Evolutionary conservation across 306 rosid species (phyloP).

Genomic region (Carpinus viminea): DNA sequence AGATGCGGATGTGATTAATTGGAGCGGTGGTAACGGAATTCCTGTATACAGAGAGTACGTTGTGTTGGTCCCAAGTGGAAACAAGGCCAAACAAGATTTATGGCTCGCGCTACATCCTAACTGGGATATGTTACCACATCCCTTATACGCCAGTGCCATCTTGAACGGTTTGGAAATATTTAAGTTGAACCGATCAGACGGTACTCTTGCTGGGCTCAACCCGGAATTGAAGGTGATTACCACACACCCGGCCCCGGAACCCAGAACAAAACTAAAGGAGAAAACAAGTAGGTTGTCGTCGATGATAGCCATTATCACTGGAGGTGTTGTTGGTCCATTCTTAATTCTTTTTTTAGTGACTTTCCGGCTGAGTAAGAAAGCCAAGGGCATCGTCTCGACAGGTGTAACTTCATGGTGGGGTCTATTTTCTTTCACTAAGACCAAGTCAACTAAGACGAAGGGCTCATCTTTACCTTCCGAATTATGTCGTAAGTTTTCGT

Average conservation of each 20-base stretch:
- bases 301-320: background rate
- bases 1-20: background rate
- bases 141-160: background rate
- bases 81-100: background rate
- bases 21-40: background rate
- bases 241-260: background rate
- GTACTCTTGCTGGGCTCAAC: constrained; percentile 21
- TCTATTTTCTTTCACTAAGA: too few relatives aligned
- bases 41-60: constrained; percentile 9
- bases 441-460: too few relatives aligned
- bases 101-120: background rate
- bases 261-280: too few relatives aligned
- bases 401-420: too few relatives aligned
- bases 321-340: background rate
- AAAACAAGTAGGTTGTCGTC: background rate
- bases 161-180: constrained; percentile 31
- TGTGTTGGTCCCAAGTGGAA: background rate
- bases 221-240: background rate
- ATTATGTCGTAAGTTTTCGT: constrained; percentile 29
- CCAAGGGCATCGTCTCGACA: background rate
- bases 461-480: background rate
- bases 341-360: too few relatives aligned
- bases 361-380: background rate
- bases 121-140: background rate
- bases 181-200: constrained; percentile 1